Evolutionary conservation across 371 early-diverging fungal genomes (phyloP).

Genomic region (Entomophthora muscae): DNA sequence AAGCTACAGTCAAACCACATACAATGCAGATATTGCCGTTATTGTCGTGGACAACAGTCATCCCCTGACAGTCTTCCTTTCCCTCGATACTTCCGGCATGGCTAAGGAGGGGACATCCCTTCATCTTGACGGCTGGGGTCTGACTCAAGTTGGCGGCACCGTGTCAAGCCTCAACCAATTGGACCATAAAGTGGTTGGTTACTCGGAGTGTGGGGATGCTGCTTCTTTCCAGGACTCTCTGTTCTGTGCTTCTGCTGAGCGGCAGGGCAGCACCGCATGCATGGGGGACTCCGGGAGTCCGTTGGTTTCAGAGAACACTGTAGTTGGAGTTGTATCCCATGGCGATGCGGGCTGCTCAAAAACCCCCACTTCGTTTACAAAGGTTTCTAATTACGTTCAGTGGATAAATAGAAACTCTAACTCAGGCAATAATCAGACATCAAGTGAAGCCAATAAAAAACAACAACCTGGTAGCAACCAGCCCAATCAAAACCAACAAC

Average conservation of each 20-base stretch:
- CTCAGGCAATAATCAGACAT: too few relatives aligned
- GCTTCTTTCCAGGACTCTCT: background rate
- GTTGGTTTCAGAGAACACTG: background rate
- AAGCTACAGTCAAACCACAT: background rate
- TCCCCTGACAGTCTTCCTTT: background rate
- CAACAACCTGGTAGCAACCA: too few relatives aligned
- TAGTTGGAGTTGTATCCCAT: constrained; percentile 2
- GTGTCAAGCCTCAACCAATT: background rate
- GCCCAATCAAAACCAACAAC: too few relatives aligned
- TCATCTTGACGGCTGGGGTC: background rate
- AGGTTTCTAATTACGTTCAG: background rate
- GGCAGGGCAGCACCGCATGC: background rate
- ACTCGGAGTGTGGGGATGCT: background rate
- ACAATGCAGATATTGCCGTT: background rate
- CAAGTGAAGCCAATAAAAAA: too few relatives aligned
- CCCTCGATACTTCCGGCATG: background rate
- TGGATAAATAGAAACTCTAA: too few relatives aligned
- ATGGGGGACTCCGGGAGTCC: constrained; percentile 2
- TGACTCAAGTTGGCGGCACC: background rate
- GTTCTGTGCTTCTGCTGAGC: background rate
- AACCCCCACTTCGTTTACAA: background rate
- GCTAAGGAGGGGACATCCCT: background rate
- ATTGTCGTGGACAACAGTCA: background rate
- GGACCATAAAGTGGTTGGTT: background rate
- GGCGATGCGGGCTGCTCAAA: background rate